A percentile compares a stretch with the other conserved stretches of the same genome.
Evolutionary conservation across 345 rosid species (phyloP).

Genomic region (Xanthoceras sorbifolium): DNA sequence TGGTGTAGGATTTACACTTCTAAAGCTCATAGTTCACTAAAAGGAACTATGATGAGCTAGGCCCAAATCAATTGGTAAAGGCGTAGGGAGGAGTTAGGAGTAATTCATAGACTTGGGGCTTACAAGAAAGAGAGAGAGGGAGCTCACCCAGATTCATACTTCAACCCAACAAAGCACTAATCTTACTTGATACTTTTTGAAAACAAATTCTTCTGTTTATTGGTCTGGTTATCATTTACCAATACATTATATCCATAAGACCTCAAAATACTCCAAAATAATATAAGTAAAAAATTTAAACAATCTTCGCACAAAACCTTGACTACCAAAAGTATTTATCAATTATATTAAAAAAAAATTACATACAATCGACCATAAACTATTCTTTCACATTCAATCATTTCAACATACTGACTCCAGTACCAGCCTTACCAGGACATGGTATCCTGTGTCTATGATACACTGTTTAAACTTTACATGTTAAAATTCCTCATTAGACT

Average conservation of each 20-base stretch:
- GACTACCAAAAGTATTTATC: background rate
- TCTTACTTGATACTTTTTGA: too few species aligned
- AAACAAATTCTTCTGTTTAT: background rate
- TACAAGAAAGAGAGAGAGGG: too few species aligned
- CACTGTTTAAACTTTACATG: background rate
- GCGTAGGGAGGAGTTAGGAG: too few species aligned
- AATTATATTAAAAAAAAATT: background rate
- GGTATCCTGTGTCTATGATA: background rate
- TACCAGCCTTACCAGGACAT: background rate
- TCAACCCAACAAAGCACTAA: too few species aligned
- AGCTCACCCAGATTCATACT: too few species aligned
- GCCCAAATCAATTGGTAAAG: too few species aligned
- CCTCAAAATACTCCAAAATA: background rate
- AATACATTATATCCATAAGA: background rate
- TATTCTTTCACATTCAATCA: background rate
- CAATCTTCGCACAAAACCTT: background rate
- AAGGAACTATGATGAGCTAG: too few species aligned
- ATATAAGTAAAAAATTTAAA: background rate
- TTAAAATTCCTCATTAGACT: conserved; percentile 10
- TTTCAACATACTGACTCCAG: background rate
- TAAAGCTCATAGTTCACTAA: background rate
- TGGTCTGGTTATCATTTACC: background rate
- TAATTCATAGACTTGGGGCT: too few species aligned
- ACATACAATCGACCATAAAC: background rate
- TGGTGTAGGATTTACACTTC: background rate